Conservation (phyloP, 169 alveolate genomes). For the Ichthyophthirius multifiliis region DNA sequence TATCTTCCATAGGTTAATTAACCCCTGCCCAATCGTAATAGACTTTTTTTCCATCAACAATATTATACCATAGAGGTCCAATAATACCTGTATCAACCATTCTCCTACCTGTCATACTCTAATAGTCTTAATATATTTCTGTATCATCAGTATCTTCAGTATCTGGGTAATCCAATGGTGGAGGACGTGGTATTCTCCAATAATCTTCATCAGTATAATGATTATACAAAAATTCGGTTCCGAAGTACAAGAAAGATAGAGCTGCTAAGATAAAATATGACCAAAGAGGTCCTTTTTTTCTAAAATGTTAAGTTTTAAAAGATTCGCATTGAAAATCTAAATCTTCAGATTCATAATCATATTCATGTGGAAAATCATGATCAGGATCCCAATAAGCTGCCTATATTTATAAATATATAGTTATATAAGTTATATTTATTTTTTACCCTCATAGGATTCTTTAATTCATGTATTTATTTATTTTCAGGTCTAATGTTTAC, state of each 20-base stretch:
- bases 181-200: slow-evolving; percentile 45
- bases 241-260: slow-evolving; percentile 33
- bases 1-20: slow-evolving; percentile 34
- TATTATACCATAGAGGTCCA: slow-evolving; percentile 41
- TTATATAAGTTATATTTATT: no score
- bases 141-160: slow-evolving; percentile 53
- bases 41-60: slow-evolving; percentile 42
- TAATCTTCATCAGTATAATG: slow-evolving; percentile 47
- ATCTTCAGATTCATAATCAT: slow-evolving; percentile 49
- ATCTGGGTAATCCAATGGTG: slow-evolving; percentile 47
- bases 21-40: slow-evolving; percentile 39
- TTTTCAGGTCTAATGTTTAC: slow-evolving; percentile 36
- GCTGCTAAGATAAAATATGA: not conserved
- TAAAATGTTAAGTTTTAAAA: slow-evolving; percentile 40
- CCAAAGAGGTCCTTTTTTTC: slow-evolving; percentile 41
- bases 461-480: not conserved
- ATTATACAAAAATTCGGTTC: slow-evolving; percentile 35
- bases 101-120: slow-evolving; percentile 11
- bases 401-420: no score
- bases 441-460: not conserved
- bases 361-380: slow-evolving; percentile 40
- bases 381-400: slow-evolving; percentile 21
- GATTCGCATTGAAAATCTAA: slow-evolving; percentile 39
- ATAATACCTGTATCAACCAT: slow-evolving; percentile 38
- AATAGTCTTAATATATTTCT: slow-evolving; percentile 20